Evolutionary conservation across 2,329 filamentous ascomycete genomes (phyloP), one percentile per base, ranked within the genome.

Genomic region (Claviceps capensis): DNA sequence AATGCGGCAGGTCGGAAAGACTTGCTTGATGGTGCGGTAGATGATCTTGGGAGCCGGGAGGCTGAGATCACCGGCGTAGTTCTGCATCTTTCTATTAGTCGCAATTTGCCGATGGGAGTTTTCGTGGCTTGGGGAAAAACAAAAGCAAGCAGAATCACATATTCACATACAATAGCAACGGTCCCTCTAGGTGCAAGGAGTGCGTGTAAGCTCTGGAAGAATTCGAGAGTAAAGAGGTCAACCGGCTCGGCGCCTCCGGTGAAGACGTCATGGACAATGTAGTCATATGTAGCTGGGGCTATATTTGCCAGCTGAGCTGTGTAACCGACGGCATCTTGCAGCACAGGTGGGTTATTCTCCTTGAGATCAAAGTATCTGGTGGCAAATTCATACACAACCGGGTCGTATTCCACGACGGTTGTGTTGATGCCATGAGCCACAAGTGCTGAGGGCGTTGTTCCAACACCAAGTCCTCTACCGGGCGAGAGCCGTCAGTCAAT

Each of bases 231-330:
- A 68, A 98, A 98, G 7, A 98, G 79, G 7, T 83, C 75, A 2
- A 90, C 81, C 0, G 93, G 93, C 66, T 97, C 93, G 0, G 89
- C 90, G 50, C 93, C 93, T 23, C 93, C 93, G 0, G 93, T 98
- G 66, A 98, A 98, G 23, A 98, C 93, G 60, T 98, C 93, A 66
- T 98, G 93, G 51, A 98, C 77, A 62, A 98, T 93, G 71, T 95
- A 97, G 69, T 96, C 85, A 65, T 85, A 98, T 30, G 73, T 73
- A 47, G 72, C 65, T 7, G 68, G 65, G 52, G 70, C 60, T 30
- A 68, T 59, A 49, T 68, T 62, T 51, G 71, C 71, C 47, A 75
- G 63, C 50, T 68, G 62, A 46, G 72, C 67, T 17, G 81, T 77
- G 65, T 82, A 95, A n/a, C 71, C 69, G 2, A 89, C 81, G 0